Evolutionary conservation across 371 early-diverging fungal genomes (phyloP).

Genomic region (Chytridium lagenaria): DNA sequence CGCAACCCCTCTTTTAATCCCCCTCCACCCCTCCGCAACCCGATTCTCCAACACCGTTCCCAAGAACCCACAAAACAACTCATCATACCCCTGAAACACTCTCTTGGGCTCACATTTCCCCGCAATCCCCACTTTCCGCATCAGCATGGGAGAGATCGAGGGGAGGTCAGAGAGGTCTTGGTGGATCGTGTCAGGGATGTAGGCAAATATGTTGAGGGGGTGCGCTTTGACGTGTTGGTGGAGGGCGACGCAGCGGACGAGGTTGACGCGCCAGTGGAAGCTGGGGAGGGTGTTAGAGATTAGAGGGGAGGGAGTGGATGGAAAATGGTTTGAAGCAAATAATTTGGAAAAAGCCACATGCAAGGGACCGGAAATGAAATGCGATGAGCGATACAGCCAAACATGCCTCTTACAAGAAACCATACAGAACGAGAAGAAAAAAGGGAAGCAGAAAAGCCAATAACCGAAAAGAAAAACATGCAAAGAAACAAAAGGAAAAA

Average conservation of each 20-base stretch:
- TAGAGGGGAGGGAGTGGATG: too few species aligned
- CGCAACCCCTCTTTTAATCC: constrained; percentile 8
- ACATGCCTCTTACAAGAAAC: too few species aligned
- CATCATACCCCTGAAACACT: constrained; percentile 7
- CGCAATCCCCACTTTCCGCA: constrained; percentile 20
- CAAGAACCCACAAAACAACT: constrained; percentile 8
- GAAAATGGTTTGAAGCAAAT: too few species aligned
- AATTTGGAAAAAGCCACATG: too few species aligned
- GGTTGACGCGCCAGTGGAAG: constrained; percentile 43
- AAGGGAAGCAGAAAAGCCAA: constrained; percentile 41
- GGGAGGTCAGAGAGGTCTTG: constrained; percentile 43
- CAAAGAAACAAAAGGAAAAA: too few species aligned
- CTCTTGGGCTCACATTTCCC: constrained; percentile 28
- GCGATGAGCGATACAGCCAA: too few species aligned
- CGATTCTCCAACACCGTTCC: not conserved
- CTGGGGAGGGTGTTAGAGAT: too few species aligned
- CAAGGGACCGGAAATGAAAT: too few species aligned
- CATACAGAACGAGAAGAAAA: constrained; percentile 47
- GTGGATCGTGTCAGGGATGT: constrained; percentile 39
- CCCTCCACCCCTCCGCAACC: not conserved
- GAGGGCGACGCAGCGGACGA: constrained; percentile 11
- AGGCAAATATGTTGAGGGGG: constrained; percentile 26
- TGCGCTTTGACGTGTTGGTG: not conserved
- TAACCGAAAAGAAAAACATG: too few species aligned
- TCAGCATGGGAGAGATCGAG: constrained; percentile 27